Evolutionary conservation across 176 grass and related monocot species (phyloP).

Genomic region (Alloteropsis semialata): DNA sequence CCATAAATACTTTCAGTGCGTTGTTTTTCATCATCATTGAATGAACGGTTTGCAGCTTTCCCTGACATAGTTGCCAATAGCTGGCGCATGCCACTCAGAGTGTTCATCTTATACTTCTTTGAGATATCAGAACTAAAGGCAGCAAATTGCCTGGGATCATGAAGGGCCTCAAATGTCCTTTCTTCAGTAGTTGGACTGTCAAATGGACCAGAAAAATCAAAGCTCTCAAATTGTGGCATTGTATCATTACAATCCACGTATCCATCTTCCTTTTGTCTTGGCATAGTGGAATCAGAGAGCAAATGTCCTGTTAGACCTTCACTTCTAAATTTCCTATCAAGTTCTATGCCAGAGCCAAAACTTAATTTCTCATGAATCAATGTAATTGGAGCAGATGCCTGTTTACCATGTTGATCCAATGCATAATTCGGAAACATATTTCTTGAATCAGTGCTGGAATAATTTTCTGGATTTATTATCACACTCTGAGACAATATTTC

Average conservation of each 20-base stretch:
- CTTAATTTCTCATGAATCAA: conserved; percentile 21
- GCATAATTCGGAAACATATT: conserved; percentile 8
- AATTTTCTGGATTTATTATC: conserved; percentile 34
- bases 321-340: conserved; percentile 19
- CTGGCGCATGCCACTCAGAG: conserved; percentile 31
- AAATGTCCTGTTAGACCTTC: conserved; percentile 21
- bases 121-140: conserved; percentile 22
- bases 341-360: conserved; percentile 26
- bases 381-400: conserved; percentile 19
- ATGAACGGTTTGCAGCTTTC: conserved; percentile 43
- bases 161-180: conserved; percentile 17
- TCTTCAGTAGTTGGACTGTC: conserved; percentile 23
- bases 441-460: not conserved
- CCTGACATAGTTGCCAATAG: conserved; percentile 46
- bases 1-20: conserved; percentile 29
- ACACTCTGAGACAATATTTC: conserved; percentile 15
- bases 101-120: conserved; percentile 38
- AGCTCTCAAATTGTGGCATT: conserved; percentile 47
- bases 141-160: conserved; percentile 29
- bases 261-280: conserved; percentile 20
- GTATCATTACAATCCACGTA: conserved; percentile 10
- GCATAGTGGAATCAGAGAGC: conserved; percentile 28
- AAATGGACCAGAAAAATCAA: conserved; percentile 30
- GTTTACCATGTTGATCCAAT: conserved; percentile 29
- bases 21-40: conserved; percentile 34